Base-by-base conservation (phyloP, 345 rosid genomes). In the Melastoma malabathricum region DNA sequence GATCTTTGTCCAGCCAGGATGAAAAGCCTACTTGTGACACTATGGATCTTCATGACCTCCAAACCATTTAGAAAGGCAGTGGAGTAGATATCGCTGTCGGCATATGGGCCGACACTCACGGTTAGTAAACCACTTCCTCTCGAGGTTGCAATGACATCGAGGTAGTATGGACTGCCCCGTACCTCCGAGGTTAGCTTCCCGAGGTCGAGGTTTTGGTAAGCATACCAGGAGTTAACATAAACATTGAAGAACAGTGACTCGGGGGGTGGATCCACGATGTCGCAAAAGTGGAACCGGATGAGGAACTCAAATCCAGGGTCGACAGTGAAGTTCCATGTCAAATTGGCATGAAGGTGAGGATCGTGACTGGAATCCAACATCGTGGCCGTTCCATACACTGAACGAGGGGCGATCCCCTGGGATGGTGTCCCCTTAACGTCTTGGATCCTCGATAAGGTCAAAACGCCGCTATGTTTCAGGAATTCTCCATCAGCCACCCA, bases 331-430 rank as follows among this genome's bases (percentile, higher is more conserved):
- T 44, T 57, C 97, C 95, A 86, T 15, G 97, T 89, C 23, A 89
- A 31, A 48, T 89, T 89, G 1, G 66, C 82, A 7, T 46, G 65
- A 0, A 39, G 34, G 13, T 0, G 15, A 22, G 82, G 83, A 64
- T 74, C 67, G 2, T 0, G 0, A 0, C 34, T 78, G 10, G 75
- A 55, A 55, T 66, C 63, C 56, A 84, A 56, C 65, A 47, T 19
- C 13, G 89, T 79, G 16, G 81, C 96, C 0, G 90, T 80, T 58
- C 98, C 96, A 18, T 90, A 86, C 52, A 90, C 96, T 8, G 66
- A 44, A 47, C 62, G 19, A 0, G 96, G 96, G 25, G 98, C 94
- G 43, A 71, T 44, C 16, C 71, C 51, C 27, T 75, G 77, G 0
- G 63, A 72, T 44, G 68, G 57, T 43, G 48, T 20, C 10, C 70